phyloP scores from a whole-genome alignment of 345 rosid species.

The Dimocarpus longan region DNA sequence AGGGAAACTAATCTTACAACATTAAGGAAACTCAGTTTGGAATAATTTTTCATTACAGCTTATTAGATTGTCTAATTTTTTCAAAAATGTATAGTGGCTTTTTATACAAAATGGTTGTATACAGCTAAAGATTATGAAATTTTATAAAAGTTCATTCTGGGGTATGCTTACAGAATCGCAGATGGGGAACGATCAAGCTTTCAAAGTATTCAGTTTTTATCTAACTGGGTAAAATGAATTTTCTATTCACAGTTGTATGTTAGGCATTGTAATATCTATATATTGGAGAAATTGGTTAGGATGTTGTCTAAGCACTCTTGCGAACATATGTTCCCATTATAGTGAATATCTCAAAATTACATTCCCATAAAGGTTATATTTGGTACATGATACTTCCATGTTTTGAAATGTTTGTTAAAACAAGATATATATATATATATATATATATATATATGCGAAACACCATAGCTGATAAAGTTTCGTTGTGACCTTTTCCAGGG shows the following conservation, averaged over 20 bases:
- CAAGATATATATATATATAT: background rate
- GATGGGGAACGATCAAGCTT: background rate
- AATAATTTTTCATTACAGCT: background rate
- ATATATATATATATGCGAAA: background rate
- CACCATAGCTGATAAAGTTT: background rate
- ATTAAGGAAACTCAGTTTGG: background rate
- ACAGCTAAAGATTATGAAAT: background rate
- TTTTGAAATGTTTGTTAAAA: background rate
- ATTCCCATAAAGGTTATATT: background rate
- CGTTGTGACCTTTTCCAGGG: conserved; percentile 47
- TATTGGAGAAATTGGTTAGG: background rate
- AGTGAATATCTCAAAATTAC: background rate
- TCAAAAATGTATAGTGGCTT: background rate
- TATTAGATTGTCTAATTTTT: background rate
- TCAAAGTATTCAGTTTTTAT: background rate
- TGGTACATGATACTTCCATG: background rate
- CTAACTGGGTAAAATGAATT: background rate
- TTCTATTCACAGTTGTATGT: background rate
- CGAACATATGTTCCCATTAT: background rate
- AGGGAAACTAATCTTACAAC: background rate
- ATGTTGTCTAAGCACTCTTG: background rate
- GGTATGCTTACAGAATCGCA: background rate
- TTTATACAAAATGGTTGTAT: background rate
- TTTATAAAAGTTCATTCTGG: background rate
- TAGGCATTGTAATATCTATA: background rate